phyloP scores from a whole-genome alignment of 768 basidiomycete genomes.

The Lactarius trivialis region DNA sequence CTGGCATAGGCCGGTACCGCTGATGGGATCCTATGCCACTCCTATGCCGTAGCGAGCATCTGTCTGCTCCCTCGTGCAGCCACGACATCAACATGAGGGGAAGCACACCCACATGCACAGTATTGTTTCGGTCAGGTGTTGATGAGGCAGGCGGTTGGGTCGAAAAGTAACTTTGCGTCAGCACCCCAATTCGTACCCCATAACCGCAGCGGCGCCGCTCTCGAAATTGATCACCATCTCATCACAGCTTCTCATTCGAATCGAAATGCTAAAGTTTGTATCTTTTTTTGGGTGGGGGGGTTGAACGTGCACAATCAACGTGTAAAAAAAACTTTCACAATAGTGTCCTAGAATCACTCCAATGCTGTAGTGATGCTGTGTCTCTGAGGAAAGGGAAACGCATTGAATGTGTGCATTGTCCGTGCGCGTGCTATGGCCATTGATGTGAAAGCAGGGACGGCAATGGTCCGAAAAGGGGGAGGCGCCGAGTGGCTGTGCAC shows the following conservation, averaged over 20 bases:
- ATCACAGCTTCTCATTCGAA: not conserved
- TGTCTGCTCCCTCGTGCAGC: not conserved
- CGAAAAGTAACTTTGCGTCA: not conserved
- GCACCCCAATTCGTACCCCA: too few species aligned
- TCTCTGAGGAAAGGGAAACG: not conserved
- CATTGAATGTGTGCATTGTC: too few species aligned
- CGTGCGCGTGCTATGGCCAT: not conserved
- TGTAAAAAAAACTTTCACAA: not conserved
- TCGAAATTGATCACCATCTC: not conserved
- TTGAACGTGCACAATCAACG: not conserved
- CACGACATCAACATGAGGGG: not conserved
- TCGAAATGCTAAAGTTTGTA: not conserved
- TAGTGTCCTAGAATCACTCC: not conserved
- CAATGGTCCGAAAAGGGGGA: not conserved
- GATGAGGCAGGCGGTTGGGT: not conserved
- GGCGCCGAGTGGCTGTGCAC: conserved; percentile 1
- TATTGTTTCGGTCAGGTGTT: not conserved
- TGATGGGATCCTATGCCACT: not conserved
- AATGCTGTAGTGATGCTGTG: not conserved
- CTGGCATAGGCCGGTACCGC: not conserved
- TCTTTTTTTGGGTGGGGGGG: not conserved
- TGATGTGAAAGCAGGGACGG: too few species aligned
- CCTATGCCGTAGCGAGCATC: not conserved
- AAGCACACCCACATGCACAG: not conserved
- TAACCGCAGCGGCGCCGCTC: not conserved